Base-by-base conservation (phyloP, 257 asterid genomes). In the Gentiana dahurica region DNA sequence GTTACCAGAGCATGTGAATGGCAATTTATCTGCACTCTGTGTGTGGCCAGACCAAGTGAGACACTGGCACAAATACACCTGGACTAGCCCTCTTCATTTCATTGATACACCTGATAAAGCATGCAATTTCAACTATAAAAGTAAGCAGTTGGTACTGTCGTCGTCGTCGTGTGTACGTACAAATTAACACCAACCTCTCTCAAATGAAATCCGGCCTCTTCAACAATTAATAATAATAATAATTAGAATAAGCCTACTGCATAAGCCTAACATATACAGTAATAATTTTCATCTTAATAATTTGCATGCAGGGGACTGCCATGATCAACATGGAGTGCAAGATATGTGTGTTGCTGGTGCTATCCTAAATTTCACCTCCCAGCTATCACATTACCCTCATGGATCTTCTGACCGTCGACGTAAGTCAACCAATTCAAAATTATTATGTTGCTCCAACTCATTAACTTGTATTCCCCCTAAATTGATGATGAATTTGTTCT, bases 281-380 rank as follows among this genome's bases (percentile, higher is more conserved):
- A 5, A 0, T 0, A 2, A 39, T 41, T 4, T 4, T 41, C 9
- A 10, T 3, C 5, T 41, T 41, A 5, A 41, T 41, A 1, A 4
- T 24, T 24, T 24, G 9, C 6, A 6, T 32, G 36, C 49, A 84
- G 96, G 96, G 89, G 96, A 87, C 57, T 84, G 96, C 64, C 96
- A 82, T 58, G 87, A 83, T 65, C 70, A 70, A 50, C 84, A 86
- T 65, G 95, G 95, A 62, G 81, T 62, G 38, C 67, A 77, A 78
- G 94, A 84, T 72, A 87, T 82, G 96, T 90, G 98, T 66, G 93
- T 90, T 15, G 91, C 91, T 6, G 98, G 98, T 49, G 96, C 98
- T 33, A 82, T 90, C 61, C 78, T 54, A 33, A 90, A 87, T 75
- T 90, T 90, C 79, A 90, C 96, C 33, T 58, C 75, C 68, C 94